Conservation (phyloP, 768 basidiomycete species). For the Collybiopsis confluens region DNA sequence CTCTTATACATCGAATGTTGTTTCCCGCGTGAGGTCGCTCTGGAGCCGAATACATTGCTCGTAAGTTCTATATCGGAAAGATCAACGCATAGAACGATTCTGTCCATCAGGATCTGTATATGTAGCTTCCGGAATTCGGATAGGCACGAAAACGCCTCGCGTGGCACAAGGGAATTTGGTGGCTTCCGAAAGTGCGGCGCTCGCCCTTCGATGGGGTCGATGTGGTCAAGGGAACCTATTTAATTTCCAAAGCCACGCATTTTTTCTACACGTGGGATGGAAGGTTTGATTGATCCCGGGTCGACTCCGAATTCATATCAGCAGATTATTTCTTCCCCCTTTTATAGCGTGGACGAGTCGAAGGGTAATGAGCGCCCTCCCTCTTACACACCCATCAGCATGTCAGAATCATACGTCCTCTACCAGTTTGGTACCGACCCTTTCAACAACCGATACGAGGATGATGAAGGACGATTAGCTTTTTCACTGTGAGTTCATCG, state of each 20-base stretch:
- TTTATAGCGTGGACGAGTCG: constrained; percentile 1
- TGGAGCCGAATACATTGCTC: too few species aligned
- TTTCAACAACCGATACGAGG: constrained; percentile 57
- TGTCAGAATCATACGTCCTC: constrained; percentile 43
- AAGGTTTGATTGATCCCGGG: background rate
- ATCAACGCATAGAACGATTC: too few species aligned
- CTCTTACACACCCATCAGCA: constrained; percentile 14
- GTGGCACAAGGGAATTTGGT: too few species aligned
- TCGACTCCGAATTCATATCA: background rate
- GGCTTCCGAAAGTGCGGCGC: too few species aligned
- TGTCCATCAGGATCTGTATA: too few species aligned
- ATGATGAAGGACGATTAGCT: constrained; percentile 57
- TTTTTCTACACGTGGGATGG: background rate
- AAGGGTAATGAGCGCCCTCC: constrained; percentile 1
- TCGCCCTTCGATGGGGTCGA: too few species aligned
- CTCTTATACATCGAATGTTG: too few species aligned
- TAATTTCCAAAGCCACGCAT: background rate
- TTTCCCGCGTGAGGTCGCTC: too few species aligned
- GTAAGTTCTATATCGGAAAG: too few species aligned
- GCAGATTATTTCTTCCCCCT: background rate
- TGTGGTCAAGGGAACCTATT: background rate
- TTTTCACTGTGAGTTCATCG: constrained; percentile 59
- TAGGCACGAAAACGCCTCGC: too few species aligned
- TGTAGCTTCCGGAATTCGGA: too few species aligned
- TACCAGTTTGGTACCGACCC: constrained; percentile 65